A percentile compares a stretch with the other conserved stretches of the same genome.
Conservation (phyloP, 192 early-diverging fungal genomes). For the Pilaira anomala region DNA sequence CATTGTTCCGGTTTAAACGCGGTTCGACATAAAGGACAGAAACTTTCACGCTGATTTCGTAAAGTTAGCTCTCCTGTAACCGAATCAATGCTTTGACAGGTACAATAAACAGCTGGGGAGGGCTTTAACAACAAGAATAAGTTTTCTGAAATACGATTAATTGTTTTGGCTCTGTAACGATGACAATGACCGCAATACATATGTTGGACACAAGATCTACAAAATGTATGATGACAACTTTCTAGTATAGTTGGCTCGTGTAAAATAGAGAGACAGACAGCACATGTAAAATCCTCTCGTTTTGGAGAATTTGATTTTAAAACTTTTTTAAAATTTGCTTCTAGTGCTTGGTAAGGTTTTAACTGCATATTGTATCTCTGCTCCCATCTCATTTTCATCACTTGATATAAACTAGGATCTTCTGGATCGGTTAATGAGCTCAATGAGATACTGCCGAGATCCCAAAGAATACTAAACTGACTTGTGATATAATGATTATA, state of each 20-base stretch:
- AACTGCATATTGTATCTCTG: neutral
- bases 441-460: constrained; percentile 1
- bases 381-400: constrained; percentile 4
- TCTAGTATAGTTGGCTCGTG: neutral
- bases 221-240: constrained; percentile 3
- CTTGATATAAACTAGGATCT: constrained; percentile 6
- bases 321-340: neutral
- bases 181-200: constrained; percentile 7
- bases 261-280: constrained; percentile 2
- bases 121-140: neutral
- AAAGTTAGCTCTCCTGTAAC: constrained; percentile 5
- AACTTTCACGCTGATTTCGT: neutral
- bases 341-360: neutral
- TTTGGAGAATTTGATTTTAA: neutral
- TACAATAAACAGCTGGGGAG: neutral
- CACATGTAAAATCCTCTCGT: constrained; percentile 7
- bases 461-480: constrained; percentile 8
- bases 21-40: constrained; percentile 10
- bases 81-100: constrained; percentile 12
- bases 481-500: constrained; percentile 3
- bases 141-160: no score
- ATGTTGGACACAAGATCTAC: constrained; percentile 2
- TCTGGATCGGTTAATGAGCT: neutral
- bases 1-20: neutral
- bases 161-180: neutral